A percentile compares a stretch with the other conserved stretches of the same genome.
These are phyloP conservation scores for Boletellus deceptivus DNA, from an alignment of 1,284 basidiomycete genomes.

Conservation along the genomic window DNA sequence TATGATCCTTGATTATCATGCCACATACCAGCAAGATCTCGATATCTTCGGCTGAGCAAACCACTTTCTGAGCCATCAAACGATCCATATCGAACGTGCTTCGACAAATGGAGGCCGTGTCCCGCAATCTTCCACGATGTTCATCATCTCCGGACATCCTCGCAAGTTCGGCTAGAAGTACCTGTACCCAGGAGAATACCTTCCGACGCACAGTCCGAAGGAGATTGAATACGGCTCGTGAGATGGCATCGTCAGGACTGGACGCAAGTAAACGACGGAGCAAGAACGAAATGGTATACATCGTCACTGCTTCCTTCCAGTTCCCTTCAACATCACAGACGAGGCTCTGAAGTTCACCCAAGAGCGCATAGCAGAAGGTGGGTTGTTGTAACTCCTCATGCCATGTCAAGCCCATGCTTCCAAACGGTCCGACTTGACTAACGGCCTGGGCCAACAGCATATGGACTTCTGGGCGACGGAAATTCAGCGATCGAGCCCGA, in stretches of 20 bases:
- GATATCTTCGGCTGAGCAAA: slow-evolving; percentile 28
- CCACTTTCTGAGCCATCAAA: slow-evolving; percentile 12
- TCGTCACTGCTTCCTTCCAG: slow-evolving; percentile 27
- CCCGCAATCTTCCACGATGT: slow-evolving; percentile 30
- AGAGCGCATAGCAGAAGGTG: not conserved
- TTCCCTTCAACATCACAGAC: slow-evolving; percentile 34
- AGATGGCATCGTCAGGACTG: not conserved
- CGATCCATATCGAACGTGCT: slow-evolving; percentile 41
- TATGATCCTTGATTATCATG: slow-evolving; percentile 14
- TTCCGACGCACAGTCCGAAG: slow-evolving; percentile 34
- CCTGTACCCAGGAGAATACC: slow-evolving; percentile 37
- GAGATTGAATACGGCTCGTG: slow-evolving; percentile 12
- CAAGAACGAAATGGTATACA: slow-evolving; percentile 13
- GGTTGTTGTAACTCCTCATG: not conserved
- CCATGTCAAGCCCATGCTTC: not conserved
- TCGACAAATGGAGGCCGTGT: slow-evolving; percentile 41
- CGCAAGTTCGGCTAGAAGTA: slow-evolving; percentile 24
- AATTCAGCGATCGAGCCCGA: not conserved
- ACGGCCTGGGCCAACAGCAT: not conserved
- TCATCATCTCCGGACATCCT: slow-evolving; percentile 20
- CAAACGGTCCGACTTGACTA: not conserved
- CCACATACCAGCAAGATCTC: slow-evolving; percentile 36
- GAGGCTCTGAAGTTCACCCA: not conserved
- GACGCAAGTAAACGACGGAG: slow-evolving; percentile 8
- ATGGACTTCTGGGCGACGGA: not conserved